Conservation (phyloP, 2,329 filamentous ascomycete genomes). For the Venturia effusa region DNA sequence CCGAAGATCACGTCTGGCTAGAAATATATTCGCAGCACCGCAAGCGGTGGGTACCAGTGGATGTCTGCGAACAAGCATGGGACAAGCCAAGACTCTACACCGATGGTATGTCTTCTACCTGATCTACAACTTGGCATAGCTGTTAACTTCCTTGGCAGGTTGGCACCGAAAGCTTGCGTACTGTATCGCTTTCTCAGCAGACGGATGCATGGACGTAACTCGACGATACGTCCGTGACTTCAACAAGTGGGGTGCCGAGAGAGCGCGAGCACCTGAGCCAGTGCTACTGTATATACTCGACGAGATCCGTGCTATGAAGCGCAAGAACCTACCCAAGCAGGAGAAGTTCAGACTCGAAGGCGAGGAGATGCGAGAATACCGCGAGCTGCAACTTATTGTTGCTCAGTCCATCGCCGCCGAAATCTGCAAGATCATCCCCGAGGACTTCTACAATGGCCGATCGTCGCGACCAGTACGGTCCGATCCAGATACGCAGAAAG, state of each 20-base stretch:
- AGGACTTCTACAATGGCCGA: constrained; percentile 3
- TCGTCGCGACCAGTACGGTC: constrained; percentile 15
- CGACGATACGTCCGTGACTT: constrained; percentile 59
- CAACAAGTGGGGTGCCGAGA: constrained; percentile 57
- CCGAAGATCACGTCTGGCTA: constrained; percentile 95
- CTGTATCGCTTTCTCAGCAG: constrained; percentile 90
- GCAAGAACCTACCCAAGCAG: constrained; percentile 75
- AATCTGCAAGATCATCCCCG: constrained; percentile 54
- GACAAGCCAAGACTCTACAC: constrained; percentile 87
- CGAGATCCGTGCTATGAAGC: constrained; percentile 77
- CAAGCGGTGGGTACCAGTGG: constrained; percentile 91
- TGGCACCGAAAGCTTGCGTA: constrained; percentile 97
- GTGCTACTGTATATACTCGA: constrained; percentile 85
- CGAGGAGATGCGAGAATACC: constrained; percentile 66
- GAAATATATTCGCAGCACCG: constrained; percentile 94
- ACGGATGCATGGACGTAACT: constrained; percentile 63
- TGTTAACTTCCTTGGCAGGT: constrained; percentile 32
- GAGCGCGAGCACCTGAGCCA: constrained; percentile 74
- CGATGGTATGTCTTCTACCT: constrained; percentile 48
- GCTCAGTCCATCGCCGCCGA: constrained; percentile 63
- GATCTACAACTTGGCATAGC: constrained; percentile 4
- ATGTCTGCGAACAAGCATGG: constrained; percentile 90
- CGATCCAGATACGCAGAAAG: constrained; percentile 37
- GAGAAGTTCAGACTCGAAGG: constrained; percentile 72
- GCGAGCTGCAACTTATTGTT: constrained; percentile 63